Evolutionary conservation across 257 asterid genomes (phyloP), one percentile per base, ranked within the genome.

Genomic region (Solanum sparsipilum): DNA sequence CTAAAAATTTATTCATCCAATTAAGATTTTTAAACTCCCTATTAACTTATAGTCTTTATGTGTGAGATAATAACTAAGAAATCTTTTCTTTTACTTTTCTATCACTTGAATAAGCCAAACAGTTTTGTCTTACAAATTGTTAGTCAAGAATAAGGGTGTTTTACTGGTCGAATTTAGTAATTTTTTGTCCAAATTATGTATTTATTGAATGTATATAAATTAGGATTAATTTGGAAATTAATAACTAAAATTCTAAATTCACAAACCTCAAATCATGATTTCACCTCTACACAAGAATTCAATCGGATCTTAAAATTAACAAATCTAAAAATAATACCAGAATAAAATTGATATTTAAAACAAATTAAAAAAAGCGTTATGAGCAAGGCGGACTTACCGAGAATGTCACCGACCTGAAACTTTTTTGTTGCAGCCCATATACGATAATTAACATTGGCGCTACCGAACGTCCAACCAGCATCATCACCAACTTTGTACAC

Each of bases 401-500:
- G 74, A 35, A 83, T 84, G 41, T 95, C 98, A 2, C 92, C 94
- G 2, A 90, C 85, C 9, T 83, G 84, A 71, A 95, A 94, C 1
- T 87, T 15, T 84, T 91, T 93, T 0, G 91, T 63, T 6, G 94
- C 83, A 84, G 98, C 93, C 98, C 98, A 94, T 9, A 39, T 46
- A 34, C 35, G 83, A 88, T 91, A 95, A 87, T 95, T 93, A 34
- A 91, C 74, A 63, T 93, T 89, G 36, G 70, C 70, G 2, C 68
- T 35, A 3, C 85, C 85, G 27, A 89, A 35, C 20, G 91, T 89
- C 98, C 98, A 95, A 2, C 96, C 96, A 11, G 81, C 90, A 2
- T 83, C 39, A 21, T 92, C 98, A 2, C 98, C 98, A 34, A 95
- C 91, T 88, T 90, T 87, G 93, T 92, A 91, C 25, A 91, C 91